phyloP scores from a whole-genome alignment of 805 yeast species.

The Cyberlindnera maritima region DNA sequence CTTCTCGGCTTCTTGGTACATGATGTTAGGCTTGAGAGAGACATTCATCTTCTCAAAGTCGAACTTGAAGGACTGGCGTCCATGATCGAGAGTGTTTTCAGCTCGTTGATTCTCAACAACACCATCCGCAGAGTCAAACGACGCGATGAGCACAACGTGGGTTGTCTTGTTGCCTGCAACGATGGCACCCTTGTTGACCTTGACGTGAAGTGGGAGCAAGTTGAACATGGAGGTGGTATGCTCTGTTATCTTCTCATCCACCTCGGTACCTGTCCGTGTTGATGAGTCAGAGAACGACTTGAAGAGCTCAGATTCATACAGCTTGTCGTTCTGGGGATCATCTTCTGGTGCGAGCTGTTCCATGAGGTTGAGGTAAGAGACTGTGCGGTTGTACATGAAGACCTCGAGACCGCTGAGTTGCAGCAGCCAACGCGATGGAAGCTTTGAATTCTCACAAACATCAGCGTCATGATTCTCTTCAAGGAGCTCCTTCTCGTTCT shows the following conservation, averaged over 20 bases:
- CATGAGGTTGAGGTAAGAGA: slow-evolving; percentile 68
- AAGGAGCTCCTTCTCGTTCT: slow-evolving; percentile 14
- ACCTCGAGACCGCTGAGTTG: slow-evolving; percentile 76
- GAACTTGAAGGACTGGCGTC: slow-evolving; percentile 43
- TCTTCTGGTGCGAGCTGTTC: slow-evolving; percentile 31
- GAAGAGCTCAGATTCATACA: slow-evolving; percentile 15
- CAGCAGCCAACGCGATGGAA: slow-evolving; percentile 56
- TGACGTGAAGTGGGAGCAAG: slow-evolving; percentile 61
- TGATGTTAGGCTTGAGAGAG: slow-evolving; percentile 66
- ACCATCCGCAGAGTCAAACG: slow-evolving; percentile 55
- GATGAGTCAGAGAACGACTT: slow-evolving; percentile 18
- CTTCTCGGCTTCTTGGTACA: slow-evolving; percentile 43
- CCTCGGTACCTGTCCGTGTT: slow-evolving; percentile 6
- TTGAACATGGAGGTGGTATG: slow-evolving; percentile 25
- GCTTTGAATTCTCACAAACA: slow-evolving; percentile 38
- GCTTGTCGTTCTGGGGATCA: slow-evolving; percentile 8
- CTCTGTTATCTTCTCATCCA: neutral
- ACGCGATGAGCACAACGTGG: slow-evolving; percentile 64
- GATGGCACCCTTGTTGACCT: slow-evolving; percentile 63
- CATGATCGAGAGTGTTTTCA: slow-evolving; percentile 54
- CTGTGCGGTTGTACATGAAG: slow-evolving; percentile 76
- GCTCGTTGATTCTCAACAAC: slow-evolving; percentile 52
- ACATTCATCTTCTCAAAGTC: slow-evolving; percentile 52
- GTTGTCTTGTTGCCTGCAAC: slow-evolving; percentile 81
- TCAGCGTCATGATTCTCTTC: slow-evolving; percentile 19